A percentile compares a stretch with the other conserved stretches of the same genome.
Evolutionary conservation across 768 basidiomycete genomes (phyloP).

Genomic region (Termitomyces bulborhizus): DNA sequence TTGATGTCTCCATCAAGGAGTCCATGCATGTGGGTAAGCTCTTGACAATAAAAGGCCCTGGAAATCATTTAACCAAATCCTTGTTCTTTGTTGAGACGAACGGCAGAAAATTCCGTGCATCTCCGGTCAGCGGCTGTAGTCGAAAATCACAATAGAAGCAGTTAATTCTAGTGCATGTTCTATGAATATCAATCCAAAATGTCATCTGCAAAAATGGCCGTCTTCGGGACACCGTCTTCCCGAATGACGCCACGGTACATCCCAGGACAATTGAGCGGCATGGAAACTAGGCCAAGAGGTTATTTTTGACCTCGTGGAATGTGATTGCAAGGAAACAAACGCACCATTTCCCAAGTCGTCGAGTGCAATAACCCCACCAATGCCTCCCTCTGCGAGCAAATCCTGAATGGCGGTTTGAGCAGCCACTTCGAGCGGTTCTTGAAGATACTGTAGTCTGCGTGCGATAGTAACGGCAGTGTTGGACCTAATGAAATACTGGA

Average conservation of each 20-base stretch:
- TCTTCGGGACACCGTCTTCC: slow-evolving; percentile 62
- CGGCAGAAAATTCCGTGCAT: background rate
- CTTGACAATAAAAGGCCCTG: background rate
- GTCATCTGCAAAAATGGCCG: slow-evolving; percentile 76
- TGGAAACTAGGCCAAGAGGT: slow-evolving; percentile 42
- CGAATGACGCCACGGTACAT: slow-evolving; percentile 80
- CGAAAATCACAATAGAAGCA: background rate
- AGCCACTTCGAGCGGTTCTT: slow-evolving; percentile 53
- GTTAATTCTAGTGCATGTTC: background rate
- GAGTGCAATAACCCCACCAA: slow-evolving; percentile 72
- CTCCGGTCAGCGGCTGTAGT: background rate
- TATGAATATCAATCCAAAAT: slow-evolving; percentile 21
- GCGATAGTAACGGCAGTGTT: slow-evolving; percentile 63
- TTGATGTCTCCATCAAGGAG: background rate
- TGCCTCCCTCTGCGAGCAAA: slow-evolving; percentile 50
- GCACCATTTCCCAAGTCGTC: slow-evolving; percentile 66
- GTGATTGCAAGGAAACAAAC: slow-evolving; percentile 17
- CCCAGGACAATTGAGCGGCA: slow-evolving; percentile 70
- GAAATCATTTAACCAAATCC: background rate
- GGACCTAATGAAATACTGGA: slow-evolving; percentile 72
- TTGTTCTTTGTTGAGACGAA: background rate
- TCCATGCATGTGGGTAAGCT: background rate
- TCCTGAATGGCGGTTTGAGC: slow-evolving; percentile 50
- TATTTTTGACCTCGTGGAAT: background rate
- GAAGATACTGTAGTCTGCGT: slow-evolving; percentile 53